These are phyloP conservation scores for Ogataea corticis DNA, from an alignment of 805 yeast species.

Conservation along the genomic window DNA sequence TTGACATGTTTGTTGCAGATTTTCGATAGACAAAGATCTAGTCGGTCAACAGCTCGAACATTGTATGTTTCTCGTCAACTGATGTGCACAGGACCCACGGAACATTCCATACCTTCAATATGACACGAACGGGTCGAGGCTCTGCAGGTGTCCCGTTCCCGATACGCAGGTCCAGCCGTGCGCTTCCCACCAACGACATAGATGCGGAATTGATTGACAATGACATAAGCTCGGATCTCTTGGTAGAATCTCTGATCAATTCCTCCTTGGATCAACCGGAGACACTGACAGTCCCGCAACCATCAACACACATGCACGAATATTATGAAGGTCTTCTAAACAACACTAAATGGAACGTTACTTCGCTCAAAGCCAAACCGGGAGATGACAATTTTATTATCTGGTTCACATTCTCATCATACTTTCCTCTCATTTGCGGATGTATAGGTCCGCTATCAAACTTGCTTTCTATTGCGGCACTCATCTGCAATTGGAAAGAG, in stretches of 20 bases:
- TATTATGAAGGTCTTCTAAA: slow-evolving; percentile 31
- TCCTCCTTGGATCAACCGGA: slow-evolving; percentile 1
- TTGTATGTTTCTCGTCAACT: too few species aligned
- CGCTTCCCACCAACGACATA: too few species aligned
- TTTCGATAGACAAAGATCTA: too few species aligned
- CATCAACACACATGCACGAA: slow-evolving; percentile 15
- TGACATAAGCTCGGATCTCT: not conserved
- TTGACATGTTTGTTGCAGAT: too few species aligned
- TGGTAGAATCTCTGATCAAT: slow-evolving; percentile 1
- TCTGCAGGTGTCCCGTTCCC: too few species aligned
- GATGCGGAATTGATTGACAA: not conserved
- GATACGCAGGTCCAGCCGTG: not conserved
- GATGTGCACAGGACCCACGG: too few species aligned
- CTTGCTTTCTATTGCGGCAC: slow-evolving; percentile 68
- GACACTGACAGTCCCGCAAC: not conserved
- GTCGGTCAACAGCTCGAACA: too few species aligned
- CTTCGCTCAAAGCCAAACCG: slow-evolving; percentile 32
- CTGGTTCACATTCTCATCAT: slow-evolving; percentile 70
- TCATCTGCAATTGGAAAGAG: slow-evolving; percentile 63
- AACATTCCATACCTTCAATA: too few species aligned
- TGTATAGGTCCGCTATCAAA: slow-evolving; percentile 80
- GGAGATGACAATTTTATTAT: slow-evolving; percentile 32
- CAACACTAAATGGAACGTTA: slow-evolving; percentile 32
- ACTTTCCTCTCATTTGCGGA: slow-evolving; percentile 74
- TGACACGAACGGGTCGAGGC: too few species aligned